Conservation (phyloP, 805 yeast species). For the Suhomyces emberorum region DNA sequence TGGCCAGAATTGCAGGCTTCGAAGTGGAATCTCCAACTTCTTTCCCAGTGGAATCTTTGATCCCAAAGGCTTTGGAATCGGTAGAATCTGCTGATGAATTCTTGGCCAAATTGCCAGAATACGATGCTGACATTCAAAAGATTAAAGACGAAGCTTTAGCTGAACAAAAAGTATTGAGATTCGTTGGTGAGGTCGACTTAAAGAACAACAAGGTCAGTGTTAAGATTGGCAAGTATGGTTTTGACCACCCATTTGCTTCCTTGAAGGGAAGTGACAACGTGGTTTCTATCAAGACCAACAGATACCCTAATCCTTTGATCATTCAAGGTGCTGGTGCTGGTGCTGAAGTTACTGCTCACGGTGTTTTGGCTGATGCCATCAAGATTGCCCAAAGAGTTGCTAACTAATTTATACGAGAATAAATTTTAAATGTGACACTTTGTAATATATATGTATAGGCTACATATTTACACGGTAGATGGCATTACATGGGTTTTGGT, state of each 20-base stretch:
- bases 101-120: slow-evolving; percentile 74
- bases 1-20: slow-evolving; percentile 89
- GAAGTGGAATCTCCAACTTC: slow-evolving; percentile 83
- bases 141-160: slow-evolving; percentile 78
- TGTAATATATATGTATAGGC: background rate
- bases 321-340: slow-evolving; percentile 97
- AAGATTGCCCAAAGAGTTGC: slow-evolving; percentile 87
- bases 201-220: slow-evolving; percentile 69
- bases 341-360: slow-evolving; percentile 70
- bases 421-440: no score
- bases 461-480: background rate
- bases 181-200: slow-evolving; percentile 87
- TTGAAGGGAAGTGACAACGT: slow-evolving; percentile 96
- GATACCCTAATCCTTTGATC: slow-evolving; percentile 90
- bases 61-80: slow-evolving; percentile 80
- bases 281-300: slow-evolving; percentile 83
- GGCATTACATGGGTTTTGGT: slow-evolving; percentile 1
- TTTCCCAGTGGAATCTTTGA: slow-evolving; percentile 90
- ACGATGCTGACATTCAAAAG: slow-evolving; percentile 73
- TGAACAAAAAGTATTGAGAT: slow-evolving; percentile 85
- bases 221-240: slow-evolving; percentile 82
- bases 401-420: slow-evolving; percentile 25
- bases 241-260: slow-evolving; percentile 92
- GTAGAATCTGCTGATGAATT: slow-evolving; percentile 74
- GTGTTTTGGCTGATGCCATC: slow-evolving; percentile 90